These are phyloP conservation scores for Tuber magnatum DNA, from an alignment of 495 filamentous ascomycete genomes.

Conservation along the genomic window DNA sequence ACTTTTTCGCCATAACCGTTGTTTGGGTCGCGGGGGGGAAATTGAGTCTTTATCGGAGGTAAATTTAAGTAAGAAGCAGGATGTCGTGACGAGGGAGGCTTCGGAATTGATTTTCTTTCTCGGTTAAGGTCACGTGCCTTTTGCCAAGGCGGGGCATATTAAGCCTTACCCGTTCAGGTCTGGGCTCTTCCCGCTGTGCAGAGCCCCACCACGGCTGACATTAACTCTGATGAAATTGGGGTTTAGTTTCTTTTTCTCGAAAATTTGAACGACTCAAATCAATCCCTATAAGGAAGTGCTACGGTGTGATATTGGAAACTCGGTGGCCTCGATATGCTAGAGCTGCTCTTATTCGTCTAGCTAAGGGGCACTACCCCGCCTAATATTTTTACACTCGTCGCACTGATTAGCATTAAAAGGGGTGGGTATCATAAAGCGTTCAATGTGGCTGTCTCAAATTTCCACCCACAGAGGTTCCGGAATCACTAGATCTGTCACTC, in stretches of 20 bases:
- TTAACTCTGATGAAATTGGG: neutral
- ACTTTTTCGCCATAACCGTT: conserved; percentile 20
- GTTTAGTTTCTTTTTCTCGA: neutral
- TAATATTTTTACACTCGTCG: neutral
- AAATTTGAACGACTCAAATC: neutral
- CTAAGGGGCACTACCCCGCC: neutral
- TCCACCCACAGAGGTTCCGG: no score
- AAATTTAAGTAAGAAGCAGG: neutral
- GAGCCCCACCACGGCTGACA: neutral
- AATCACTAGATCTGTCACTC: no score
- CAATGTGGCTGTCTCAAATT: neutral
- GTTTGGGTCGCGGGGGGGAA: neutral
- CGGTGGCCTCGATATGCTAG: neutral
- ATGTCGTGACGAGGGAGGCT: neutral
- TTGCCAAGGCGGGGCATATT: neutral
- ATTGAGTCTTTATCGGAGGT: neutral
- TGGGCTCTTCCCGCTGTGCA: neutral
- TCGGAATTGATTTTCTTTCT: neutral
- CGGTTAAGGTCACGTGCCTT: neutral
- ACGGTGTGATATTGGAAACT: neutral
- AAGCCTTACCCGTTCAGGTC: neutral
- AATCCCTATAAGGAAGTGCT: no score
- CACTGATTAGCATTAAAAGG: neutral
- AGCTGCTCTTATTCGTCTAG: neutral
- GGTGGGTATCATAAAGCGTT: neutral